These are phyloP conservation scores for Sporisorium scitamineum DNA, from an alignment of 1,284 basidiomycete genomes.

Conservation along the genomic window DNA sequence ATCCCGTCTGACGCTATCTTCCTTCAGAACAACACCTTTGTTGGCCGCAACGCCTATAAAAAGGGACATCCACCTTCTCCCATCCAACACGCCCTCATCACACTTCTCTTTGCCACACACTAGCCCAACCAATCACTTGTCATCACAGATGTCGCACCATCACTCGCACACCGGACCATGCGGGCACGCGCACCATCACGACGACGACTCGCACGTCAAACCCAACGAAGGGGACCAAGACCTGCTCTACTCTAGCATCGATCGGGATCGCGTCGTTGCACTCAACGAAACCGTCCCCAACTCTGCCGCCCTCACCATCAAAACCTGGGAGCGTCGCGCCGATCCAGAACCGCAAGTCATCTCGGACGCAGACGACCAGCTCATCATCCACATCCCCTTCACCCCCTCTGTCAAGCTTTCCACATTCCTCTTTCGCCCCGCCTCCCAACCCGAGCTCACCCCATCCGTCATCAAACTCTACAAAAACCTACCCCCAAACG, in stretches of 20 bases:
- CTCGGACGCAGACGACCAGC: conserved; percentile 60
- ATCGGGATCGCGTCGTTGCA: conserved; percentile 50
- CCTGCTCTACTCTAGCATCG: conserved; percentile 52
- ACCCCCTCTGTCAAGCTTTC: conserved; percentile 58
- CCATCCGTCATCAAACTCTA: conserved; percentile 56
- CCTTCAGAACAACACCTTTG: too few relatives aligned
- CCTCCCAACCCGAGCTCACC: conserved; percentile 36
- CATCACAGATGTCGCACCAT: conserved; percentile 44
- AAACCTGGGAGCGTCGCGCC: conserved; percentile 53
- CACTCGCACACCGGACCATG: conserved; percentile 55
- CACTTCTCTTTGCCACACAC: too few relatives aligned
- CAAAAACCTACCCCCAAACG: conserved; percentile 46
- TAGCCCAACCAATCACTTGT: neutral
- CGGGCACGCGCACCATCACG: conserved; percentile 49
- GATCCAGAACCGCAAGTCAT: conserved; percentile 36
- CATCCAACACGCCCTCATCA: too few relatives aligned
- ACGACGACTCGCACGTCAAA: conserved; percentile 64
- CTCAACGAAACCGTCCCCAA: conserved; percentile 58
- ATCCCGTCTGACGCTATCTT: too few relatives aligned
- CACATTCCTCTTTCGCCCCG: conserved; percentile 38
- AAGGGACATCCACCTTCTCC: too few relatives aligned
- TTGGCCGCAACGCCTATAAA: too few relatives aligned
- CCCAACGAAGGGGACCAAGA: conserved; percentile 62
- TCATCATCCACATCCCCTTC: conserved; percentile 63
- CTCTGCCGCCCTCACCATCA: conserved; percentile 48